Percentiles rank a stretch among this genome's conserved stretches.
phyloP scores from a whole-genome alignment of 2,329 filamentous ascomycete genomes.

The Colletotrichum caudatum region DNA sequence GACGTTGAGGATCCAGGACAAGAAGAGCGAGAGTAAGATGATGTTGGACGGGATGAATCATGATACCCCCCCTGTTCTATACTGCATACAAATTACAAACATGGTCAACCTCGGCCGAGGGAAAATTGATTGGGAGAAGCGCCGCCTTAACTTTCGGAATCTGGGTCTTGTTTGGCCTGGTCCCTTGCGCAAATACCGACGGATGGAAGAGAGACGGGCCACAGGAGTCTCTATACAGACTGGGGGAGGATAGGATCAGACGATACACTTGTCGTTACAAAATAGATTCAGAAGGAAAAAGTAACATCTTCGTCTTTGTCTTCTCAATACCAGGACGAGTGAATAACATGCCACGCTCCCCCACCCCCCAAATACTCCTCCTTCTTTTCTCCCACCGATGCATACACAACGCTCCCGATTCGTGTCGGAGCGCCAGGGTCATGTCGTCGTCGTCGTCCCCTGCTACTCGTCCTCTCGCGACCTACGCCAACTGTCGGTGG shows the following conservation, averaged over 20 bases:
- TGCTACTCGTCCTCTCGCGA: background rate
- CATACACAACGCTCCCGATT: background rate
- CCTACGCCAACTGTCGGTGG: background rate
- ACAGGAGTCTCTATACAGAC: background rate
- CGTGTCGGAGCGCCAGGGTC: background rate
- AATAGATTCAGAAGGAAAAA: background rate
- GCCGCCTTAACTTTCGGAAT: background rate
- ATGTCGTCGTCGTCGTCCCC: slow-evolving; percentile 1
- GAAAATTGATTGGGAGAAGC: background rate
- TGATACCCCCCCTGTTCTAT: slow-evolving; percentile 35
- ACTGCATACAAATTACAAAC: background rate
- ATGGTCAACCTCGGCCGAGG: background rate
- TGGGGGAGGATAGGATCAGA: slow-evolving; percentile 13
- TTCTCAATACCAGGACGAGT: background rate
- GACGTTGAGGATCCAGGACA: slow-evolving; percentile 43
- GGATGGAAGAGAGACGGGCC: background rate
- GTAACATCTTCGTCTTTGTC: background rate
- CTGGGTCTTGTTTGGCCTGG: background rate
- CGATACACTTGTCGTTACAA: slow-evolving; percentile 29
- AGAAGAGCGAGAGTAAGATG: background rate
- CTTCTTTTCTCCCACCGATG: too few species aligned
- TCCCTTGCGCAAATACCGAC: background rate
- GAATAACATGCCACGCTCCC: background rate
- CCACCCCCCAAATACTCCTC: background rate
- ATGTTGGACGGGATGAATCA: slow-evolving; percentile 6